Evolutionary conservation across 2,329 filamentous ascomycete genomes (phyloP).

Genomic region (Venturia oleaginea): DNA sequence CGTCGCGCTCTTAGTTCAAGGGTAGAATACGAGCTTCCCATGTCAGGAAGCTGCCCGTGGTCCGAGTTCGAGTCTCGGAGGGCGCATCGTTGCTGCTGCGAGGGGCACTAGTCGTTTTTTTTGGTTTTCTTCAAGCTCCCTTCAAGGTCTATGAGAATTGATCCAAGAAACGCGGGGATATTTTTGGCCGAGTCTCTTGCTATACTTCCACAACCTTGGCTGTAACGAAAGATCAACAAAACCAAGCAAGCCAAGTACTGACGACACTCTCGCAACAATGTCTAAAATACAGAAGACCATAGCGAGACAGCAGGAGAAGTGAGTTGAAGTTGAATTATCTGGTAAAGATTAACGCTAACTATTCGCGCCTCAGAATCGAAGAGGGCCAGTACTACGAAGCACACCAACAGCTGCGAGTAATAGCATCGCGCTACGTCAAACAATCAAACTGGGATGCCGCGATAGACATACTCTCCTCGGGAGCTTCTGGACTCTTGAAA

Average conservation of each 20-base stretch:
- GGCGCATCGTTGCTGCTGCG: constrained; percentile 7
- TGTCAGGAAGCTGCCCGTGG: constrained; percentile 11
- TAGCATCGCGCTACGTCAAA: constrained; percentile 90
- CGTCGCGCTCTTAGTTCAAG: constrained; percentile 17
- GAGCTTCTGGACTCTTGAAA: constrained; percentile 76
- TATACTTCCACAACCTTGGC: too few relatives aligned
- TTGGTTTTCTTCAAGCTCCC: background rate
- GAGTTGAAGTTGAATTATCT: constrained; percentile 16
- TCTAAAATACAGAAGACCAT: constrained; percentile 62
- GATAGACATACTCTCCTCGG: constrained; percentile 75
- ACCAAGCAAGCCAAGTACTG: background rate
- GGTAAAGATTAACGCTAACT: constrained; percentile 15
- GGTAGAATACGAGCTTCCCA: constrained; percentile 20
- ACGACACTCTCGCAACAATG: constrained; percentile 15
- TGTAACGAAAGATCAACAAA: constrained; percentile 2
- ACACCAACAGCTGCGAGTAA: constrained; percentile 94
- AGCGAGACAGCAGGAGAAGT: constrained; percentile 70
- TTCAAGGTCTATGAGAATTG: background rate
- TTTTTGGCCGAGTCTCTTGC: constrained; percentile 1
- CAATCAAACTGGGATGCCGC: constrained; percentile 74
- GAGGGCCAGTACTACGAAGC: constrained; percentile 97
- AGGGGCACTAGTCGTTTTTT: background rate
- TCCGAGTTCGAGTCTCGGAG: constrained; percentile 18
- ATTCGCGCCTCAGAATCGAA: constrained; percentile 52
- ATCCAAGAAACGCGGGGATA: background rate